These are phyloP conservation scores for Leccinum incarnatum DNA, from an alignment of 768 basidiomycete genomes.

Conservation along the genomic window DNA sequence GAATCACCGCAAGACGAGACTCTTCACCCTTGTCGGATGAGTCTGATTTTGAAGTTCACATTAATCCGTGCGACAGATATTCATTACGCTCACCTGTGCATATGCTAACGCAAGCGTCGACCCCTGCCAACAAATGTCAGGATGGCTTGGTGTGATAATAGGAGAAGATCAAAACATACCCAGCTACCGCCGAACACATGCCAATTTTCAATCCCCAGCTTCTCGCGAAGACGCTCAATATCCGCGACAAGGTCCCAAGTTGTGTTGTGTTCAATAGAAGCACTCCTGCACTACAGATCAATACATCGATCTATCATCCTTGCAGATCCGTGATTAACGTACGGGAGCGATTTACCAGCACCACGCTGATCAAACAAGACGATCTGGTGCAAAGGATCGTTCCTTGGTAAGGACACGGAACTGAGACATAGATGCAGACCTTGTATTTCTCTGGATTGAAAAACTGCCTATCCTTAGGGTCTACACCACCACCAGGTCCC, in stretches of 20 bases:
- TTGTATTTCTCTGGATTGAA: slow-evolving; percentile 88
- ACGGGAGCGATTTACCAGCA: slow-evolving; percentile 84
- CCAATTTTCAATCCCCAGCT: slow-evolving; percentile 81
- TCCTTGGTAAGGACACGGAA: background rate
- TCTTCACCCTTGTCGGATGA: slow-evolving; percentile 79
- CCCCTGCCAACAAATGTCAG: slow-evolving; percentile 44
- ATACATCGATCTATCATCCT: slow-evolving; percentile 2
- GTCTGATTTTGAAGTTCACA: slow-evolving; percentile 38
- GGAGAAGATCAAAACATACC: slow-evolving; percentile 44
- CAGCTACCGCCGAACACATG: slow-evolving; percentile 95
- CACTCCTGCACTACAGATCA: slow-evolving; percentile 46
- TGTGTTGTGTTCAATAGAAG: slow-evolving; percentile 81
- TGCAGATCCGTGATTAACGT: slow-evolving; percentile 26
- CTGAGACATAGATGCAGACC: slow-evolving; percentile 34
- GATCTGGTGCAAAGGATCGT: slow-evolving; percentile 46
- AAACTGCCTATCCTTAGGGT: slow-evolving; percentile 66
- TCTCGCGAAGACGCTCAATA: slow-evolving; percentile 76
- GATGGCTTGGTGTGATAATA: background rate
- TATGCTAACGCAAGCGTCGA: slow-evolving; percentile 86
- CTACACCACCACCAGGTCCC: slow-evolving; percentile 79
- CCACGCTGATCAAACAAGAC: slow-evolving; percentile 90
- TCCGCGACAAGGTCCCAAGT: slow-evolving; percentile 94
- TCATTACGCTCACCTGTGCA: slow-evolving; percentile 56
- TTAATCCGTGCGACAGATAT: background rate
- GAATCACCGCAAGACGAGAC: slow-evolving; percentile 68